Evolutionary conservation across 345 rosid species (phyloP).

Genomic region (Corymbia maculata): DNA sequence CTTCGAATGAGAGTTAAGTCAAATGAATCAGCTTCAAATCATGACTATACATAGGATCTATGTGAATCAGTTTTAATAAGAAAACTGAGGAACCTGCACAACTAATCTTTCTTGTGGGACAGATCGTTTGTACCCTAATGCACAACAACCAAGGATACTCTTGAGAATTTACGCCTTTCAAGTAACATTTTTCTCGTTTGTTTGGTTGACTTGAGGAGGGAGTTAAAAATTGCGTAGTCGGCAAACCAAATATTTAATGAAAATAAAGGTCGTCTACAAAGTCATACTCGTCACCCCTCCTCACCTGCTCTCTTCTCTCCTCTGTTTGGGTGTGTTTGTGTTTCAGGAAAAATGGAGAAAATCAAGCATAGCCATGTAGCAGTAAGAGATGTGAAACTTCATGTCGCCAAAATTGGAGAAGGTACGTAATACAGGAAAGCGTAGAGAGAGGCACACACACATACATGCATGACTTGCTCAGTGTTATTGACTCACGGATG

Average conservation of each 20-base stretch:
- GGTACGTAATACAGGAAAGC: constrained; percentile 1
- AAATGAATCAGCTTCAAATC: background rate
- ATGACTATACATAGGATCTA: background rate
- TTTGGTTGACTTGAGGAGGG: background rate
- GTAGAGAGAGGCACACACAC: background rate
- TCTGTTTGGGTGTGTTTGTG: background rate
- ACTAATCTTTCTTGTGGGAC: background rate
- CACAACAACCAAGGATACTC: background rate
- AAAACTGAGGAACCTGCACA: background rate
- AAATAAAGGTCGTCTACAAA: background rate
- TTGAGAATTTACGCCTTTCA: background rate
- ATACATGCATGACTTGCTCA: background rate
- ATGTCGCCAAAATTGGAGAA: constrained; percentile 37
- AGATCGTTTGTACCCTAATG: background rate
- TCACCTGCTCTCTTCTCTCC: background rate
- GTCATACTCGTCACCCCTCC: background rate
- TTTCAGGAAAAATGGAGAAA: constrained; percentile 15
- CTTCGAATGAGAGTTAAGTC: background rate
- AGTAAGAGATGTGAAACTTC: constrained; percentile 32
- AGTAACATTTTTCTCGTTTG: background rate
- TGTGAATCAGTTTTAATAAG: background rate
- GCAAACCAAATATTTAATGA: background rate
- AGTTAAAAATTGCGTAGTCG: background rate
- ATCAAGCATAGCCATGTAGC: constrained; percentile 28
- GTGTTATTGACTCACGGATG: background rate